Percentiles rank a stretch among this genome's conserved stretches.
phyloP scores from a whole-genome alignment of 495 filamentous ascomycete genomes.

The Penicillium pancosmium region DNA sequence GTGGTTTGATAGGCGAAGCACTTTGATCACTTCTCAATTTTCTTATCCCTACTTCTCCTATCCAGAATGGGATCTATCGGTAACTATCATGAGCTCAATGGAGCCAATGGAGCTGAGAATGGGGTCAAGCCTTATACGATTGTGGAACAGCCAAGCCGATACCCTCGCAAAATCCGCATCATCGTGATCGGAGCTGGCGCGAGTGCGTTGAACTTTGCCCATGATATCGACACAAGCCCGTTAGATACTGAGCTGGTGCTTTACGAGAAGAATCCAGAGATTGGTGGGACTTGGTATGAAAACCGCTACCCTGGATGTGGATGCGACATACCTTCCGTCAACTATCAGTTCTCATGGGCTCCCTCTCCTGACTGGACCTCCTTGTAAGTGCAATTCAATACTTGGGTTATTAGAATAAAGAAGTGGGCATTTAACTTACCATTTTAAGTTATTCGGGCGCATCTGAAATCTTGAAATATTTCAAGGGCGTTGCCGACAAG shows the following conservation, averaged over 20 bases:
- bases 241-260: constrained; percentile 35
- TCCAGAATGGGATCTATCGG: constrained; percentile 14
- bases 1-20: constrained; percentile 2
- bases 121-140: constrained; percentile 30
- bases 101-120: constrained; percentile 5
- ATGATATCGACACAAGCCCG: constrained; percentile 43
- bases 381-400: constrained; percentile 8
- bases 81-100: constrained; percentile 8
- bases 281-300: constrained; percentile 59
- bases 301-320: constrained; percentile 61
- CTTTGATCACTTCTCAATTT: constrained; percentile 1
- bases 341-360: constrained; percentile 42
- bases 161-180: constrained; percentile 36
- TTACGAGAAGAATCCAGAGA: constrained; percentile 49
- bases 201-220: constrained; percentile 43
- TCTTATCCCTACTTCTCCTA: not conserved
- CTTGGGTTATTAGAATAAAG: not conserved
- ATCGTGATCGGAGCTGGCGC: constrained; percentile 46
- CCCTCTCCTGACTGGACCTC: constrained; percentile 32
- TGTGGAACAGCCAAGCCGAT: constrained; percentile 42
- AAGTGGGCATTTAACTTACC: not conserved
- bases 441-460: constrained; percentile 39
- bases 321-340: constrained; percentile 36
- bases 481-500: constrained; percentile 32
- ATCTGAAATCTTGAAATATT: constrained; percentile 55